These are phyloP conservation scores for Aspergillus sp. DNA, from an alignment of 2,329 filamentous ascomycete genomes.

Conservation along the genomic window DNA sequence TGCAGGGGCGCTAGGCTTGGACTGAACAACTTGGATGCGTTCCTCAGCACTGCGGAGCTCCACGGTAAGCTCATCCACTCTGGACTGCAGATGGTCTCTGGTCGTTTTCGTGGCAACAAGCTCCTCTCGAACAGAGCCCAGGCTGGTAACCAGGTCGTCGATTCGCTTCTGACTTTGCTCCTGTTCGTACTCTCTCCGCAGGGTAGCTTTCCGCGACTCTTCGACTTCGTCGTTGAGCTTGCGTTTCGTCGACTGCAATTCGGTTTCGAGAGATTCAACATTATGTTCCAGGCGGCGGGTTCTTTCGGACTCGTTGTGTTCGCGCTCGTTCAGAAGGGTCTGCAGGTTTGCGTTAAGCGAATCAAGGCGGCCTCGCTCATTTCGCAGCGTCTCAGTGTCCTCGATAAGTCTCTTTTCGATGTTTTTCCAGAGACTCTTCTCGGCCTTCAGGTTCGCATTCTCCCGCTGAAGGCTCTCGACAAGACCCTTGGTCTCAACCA, in stretches of 20 bases:
- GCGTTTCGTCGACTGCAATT: conserved; percentile 74
- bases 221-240: conserved; percentile 81
- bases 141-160: conserved; percentile 79
- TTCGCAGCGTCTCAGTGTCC: conserved; percentile 79
- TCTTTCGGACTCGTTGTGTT: conserved; percentile 77
- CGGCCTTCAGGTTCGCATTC: conserved; percentile 87
- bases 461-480: conserved; percentile 88
- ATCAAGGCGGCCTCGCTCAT: conserved; percentile 83
- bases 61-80: conserved; percentile 84
- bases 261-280: conserved; percentile 75
- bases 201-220: conserved; percentile 75
- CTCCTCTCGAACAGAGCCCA: conserved; percentile 81
- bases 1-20: conserved; percentile 68
- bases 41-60: conserved; percentile 89
- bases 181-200: conserved; percentile 86
- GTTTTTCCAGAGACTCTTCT: conserved; percentile 91
- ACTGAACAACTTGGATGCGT: conserved; percentile 75
- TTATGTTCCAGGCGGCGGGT: conserved; percentile 76
- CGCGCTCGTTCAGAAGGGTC: conserved; percentile 86
- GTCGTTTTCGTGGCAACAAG: conserved; percentile 82
- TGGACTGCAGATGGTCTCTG: conserved; percentile 81
- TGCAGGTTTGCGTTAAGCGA: conserved; percentile 81
- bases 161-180: conserved; percentile 88
- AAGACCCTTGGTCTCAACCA: conserved; percentile 79
- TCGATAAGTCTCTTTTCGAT: conserved; percentile 86